Evolutionary conservation across 176 grass and related monocot genomes (phyloP).

Genomic region (Canna indica): DNA sequence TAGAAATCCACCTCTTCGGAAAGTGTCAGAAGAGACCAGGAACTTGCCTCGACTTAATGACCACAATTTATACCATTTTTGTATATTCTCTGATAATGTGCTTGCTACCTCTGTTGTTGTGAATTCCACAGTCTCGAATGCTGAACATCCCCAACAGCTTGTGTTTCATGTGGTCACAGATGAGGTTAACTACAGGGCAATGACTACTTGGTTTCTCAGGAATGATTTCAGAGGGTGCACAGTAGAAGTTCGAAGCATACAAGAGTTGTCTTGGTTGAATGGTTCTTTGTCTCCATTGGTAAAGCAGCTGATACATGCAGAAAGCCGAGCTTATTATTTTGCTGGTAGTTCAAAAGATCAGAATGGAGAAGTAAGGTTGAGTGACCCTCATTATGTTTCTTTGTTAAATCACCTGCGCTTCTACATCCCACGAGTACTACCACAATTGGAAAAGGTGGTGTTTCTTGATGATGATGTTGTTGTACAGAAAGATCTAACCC

Average conservation of each 20-base stretch:
- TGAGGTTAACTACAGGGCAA: conserved; percentile 15
- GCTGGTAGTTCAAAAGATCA: conserved; percentile 1
- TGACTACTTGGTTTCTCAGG: conserved; percentile 19
- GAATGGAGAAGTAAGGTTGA: neutral
- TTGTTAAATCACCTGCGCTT: conserved; percentile 22
- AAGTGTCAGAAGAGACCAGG: conserved; percentile 4
- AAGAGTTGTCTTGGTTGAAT: conserved; percentile 15
- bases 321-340: neutral
- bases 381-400: conserved; percentile 6
- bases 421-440: conserved; percentile 14
- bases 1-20: neutral
- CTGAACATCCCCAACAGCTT: conserved; percentile 16
- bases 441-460: conserved; percentile 18
- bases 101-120: conserved; percentile 16
- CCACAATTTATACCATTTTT: conserved; percentile 20
- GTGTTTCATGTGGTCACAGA: conserved; percentile 22
- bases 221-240: conserved; percentile 21
- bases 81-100: conserved; percentile 24
- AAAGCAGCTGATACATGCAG: neutral
- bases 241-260: conserved; percentile 2
- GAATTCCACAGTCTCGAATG: conserved; percentile 20
- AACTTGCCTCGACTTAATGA: conserved; percentile 11
- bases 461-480: conserved; percentile 23
- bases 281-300: conserved; percentile 4
- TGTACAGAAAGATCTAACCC: conserved; percentile 21